phyloP scores from a whole-genome alignment of 495 filamentous ascomycete species.

The Immersiella caudata region DNA sequence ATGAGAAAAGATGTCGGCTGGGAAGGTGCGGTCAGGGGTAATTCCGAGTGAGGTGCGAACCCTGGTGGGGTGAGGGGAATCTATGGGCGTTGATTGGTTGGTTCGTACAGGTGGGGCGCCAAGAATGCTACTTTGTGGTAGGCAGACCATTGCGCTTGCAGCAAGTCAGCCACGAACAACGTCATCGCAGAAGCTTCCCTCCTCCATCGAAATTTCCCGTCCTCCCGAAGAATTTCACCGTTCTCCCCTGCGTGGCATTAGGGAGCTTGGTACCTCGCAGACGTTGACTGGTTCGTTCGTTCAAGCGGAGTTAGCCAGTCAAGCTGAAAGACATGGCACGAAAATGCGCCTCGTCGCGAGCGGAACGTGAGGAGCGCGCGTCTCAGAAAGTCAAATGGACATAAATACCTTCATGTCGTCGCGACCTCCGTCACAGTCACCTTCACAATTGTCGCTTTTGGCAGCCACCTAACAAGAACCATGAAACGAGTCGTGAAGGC shows the following conservation, averaged over 20 bases:
- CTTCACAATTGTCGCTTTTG: not conserved
- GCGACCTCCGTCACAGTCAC: not conserved
- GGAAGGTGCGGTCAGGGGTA: not conserved
- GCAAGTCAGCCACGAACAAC: conserved; percentile 3
- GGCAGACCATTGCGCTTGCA: not conserved
- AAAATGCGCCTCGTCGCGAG: not conserved
- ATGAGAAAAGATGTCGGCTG: not conserved
- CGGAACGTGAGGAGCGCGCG: not conserved
- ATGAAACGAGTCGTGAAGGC: conserved; percentile 1
- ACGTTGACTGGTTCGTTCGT: conserved; percentile 8
- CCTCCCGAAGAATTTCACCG: too few species aligned
- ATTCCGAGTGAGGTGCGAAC: not conserved
- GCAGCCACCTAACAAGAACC: not conserved
- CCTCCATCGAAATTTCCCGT: too few species aligned
- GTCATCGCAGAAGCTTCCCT: not conserved
- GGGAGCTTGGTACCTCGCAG: not conserved
- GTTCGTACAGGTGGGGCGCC: conserved; percentile 8
- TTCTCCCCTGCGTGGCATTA: not conserved
- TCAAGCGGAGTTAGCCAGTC: not conserved
- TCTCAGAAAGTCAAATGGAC: not conserved
- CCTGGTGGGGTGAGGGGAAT: not conserved
- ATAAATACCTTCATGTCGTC: not conserved
- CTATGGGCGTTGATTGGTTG: not conserved
- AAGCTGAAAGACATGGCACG: conserved; percentile 2
- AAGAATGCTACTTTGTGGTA: not conserved